Base-by-base conservation (phyloP, 805 yeast genomes). In the Wickerhamiella azyma region DNA sequence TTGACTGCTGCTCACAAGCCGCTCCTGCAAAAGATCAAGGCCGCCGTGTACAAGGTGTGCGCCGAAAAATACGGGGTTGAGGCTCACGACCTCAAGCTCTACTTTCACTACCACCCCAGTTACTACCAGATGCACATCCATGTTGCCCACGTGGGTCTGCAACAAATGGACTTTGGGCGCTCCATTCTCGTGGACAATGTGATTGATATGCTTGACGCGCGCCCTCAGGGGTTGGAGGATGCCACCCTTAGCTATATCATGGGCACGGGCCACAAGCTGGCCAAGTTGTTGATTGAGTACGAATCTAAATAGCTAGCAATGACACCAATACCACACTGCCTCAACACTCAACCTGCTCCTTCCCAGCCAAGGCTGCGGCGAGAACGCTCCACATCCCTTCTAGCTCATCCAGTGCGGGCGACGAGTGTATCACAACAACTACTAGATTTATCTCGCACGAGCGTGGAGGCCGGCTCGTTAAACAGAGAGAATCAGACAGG, bases 91-190 rank as follows among this genome's bases (percentile, higher is more conserved):
- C 60, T 92, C 53, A 72, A 94, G 48, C 59, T 86, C 1, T 92
- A 83, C 58, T 72, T 92, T 41, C 98, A 92, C 54, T 66, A 92
- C 62, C 97, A 88, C 53, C 98, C 98, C 0, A 82, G 95, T 0
- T 92, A 89, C 61, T 92, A 92, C 59, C 97, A 92, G 58, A 81
- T 92, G 68, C 98, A 92, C 59, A 72, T 92, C 14, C 98, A 92
- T 60, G 79, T 85, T 14, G 94, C 85, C 16, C 81, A 83, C 55
- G 69, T 82, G 5, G 69, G 64, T 16, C 83, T 83, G 54, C 76
- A 46, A 77, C 85, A 39, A 71, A 72, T 52, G 76, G 94, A 40
- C 71, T 83, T 55, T 63, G 97, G 97, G 2, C 82, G 81, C 55
- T 94, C 96, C 1, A 69, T 85, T 17, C 64, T 86, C 24, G 62